Conservation (phyloP, 1,284 basidiomycete species). For the Boletus subluridellus region DNA sequence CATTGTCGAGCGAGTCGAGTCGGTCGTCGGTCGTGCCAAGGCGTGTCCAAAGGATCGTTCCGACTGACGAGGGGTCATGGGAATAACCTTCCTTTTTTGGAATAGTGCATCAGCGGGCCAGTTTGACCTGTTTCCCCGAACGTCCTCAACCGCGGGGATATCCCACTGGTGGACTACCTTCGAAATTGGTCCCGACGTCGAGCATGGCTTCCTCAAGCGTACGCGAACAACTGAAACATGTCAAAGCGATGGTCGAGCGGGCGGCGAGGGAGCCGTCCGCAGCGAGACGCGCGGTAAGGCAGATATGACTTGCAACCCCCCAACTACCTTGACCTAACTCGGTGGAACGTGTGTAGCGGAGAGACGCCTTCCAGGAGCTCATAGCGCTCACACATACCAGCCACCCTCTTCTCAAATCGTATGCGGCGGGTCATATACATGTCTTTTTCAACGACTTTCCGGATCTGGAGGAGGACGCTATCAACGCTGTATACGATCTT, state of each 20-base stretch:
- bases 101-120: conserved; percentile 7
- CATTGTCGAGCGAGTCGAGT: conserved; percentile 14
- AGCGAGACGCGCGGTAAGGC: conserved; percentile 23
- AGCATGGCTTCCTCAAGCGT: conserved; percentile 25
- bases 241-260: conserved; percentile 23
- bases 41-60: neutral
- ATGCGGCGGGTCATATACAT: conserved; percentile 57
- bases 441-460: conserved; percentile 62
- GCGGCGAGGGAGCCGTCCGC: conserved; percentile 19
- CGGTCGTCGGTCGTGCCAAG: neutral
- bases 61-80: conserved; percentile 7
- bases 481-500: conserved; percentile 70
- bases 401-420: conserved; percentile 41
- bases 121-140: conserved; percentile 1
- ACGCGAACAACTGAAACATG: conserved; percentile 19
- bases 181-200: neutral
- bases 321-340: conserved; percentile 1
- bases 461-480: conserved; percentile 66
- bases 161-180: neutral
- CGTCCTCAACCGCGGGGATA: neutral
- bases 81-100: conserved; percentile 26
- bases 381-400: conserved; percentile 28
- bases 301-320: conserved; percentile 1
- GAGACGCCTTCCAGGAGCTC: conserved; percentile 27
- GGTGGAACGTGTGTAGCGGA: conserved; percentile 18